These are phyloP conservation scores for Tetrahymena malaccensis DNA, from an alignment of 73 alveolate genomes.

Conservation along the genomic window DNA sequence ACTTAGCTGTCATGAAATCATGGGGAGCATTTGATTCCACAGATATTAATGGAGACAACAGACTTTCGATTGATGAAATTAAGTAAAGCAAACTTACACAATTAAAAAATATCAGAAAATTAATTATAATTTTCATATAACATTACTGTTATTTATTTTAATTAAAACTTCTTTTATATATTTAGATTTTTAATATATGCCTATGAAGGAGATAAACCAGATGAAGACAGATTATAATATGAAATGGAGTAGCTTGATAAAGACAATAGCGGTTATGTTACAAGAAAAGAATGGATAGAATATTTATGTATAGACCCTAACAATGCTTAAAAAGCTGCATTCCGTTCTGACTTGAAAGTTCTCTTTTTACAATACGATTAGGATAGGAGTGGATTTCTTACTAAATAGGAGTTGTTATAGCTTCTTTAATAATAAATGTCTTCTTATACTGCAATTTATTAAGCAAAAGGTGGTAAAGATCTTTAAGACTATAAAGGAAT, in stretches of 20 bases:
- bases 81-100: not conserved
- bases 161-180: not conserved
- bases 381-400: conserved; percentile 36
- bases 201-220: conserved; percentile 44
- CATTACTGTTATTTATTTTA: not conserved
- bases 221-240: conserved; percentile 5
- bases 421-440: conserved; percentile 1
- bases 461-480: conserved; percentile 27
- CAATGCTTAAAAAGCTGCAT: not conserved
- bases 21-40: conserved; percentile 44
- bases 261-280: conserved; percentile 28
- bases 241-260: conserved; percentile 33
- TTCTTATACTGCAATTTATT: not conserved
- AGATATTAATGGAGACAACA: conserved; percentile 33
- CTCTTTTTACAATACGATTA: conserved; percentile 19
- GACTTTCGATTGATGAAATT: conserved; percentile 9
- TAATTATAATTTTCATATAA: not conserved
- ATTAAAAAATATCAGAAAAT: not conserved
- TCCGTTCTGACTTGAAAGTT: conserved; percentile 25
- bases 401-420: not conserved
- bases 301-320: conserved; percentile 19
- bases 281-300: conserved; percentile 42
- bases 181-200: conserved; percentile 21
- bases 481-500: conserved; percentile 14
- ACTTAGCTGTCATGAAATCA: conserved; percentile 21